Evolutionary conservation across 208 protist species (phyloP), one percentile per base, ranked within the genome.

Genomic region (Leishmania tarentolae): DNA sequence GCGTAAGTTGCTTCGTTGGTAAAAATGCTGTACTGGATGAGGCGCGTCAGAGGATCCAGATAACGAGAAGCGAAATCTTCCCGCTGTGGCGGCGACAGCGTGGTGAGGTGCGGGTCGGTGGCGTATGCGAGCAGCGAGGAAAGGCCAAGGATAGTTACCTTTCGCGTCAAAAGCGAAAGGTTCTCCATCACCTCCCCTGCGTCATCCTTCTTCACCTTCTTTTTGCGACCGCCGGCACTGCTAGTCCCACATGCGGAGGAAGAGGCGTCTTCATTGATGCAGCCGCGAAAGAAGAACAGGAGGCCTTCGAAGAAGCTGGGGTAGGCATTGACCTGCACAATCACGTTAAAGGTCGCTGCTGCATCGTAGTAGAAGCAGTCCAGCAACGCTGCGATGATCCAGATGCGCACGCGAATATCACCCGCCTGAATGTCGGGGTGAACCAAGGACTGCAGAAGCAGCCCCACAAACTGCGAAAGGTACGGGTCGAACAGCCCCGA

Each of bases 321-420:
- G 78, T 87, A 90, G n/a, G 92, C 94, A 61, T 87, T 88, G 42
- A 75, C 47, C 35, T 87, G 71, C 66, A 90, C 79, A 13, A 97
- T 73, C 21, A 92, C 84, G 17, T 83, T n/a, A 28, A 97, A 81
- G 40, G 91, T 95, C n/a, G 80, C 82, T 1, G 56, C 86, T 0
- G 94, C 90, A 82, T 97, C 78, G 87, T 95, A 97, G 83, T 93
- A 96, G 86, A 96, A 93, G 80, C 89, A 92, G 85, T 97, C 94
- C 91, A 97, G 91, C 52, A 96, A 44, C 8, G 92, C 93, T 19
- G 93, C 90, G 13, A 96, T 84, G 53, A 96, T 82, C 94, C 93
- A 96, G 31, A 97, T 82, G 75, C 92, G 91, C 37, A 95, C 80
- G 19, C 81, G 87, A 53, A 94, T 87, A 17, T 93, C 88, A 6